Base-by-base conservation (phyloP, 306 rosid species). In the Hylodesmum podocarpum region DNA sequence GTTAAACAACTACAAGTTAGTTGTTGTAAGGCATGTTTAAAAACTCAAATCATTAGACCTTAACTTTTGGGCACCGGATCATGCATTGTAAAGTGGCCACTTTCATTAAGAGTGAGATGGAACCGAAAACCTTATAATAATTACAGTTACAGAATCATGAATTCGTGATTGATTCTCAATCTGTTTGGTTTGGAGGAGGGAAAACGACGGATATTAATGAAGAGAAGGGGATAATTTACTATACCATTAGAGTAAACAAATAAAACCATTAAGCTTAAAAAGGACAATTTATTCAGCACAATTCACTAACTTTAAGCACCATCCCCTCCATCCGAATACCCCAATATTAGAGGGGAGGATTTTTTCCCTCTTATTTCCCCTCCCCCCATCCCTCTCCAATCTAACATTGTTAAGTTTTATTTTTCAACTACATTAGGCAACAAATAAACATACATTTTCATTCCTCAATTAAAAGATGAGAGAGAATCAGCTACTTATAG, bases 51-150 rank as follows among this genome's bases (percentile, higher is more conserved):
- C 34, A 43, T 43, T 28, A 46, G 21, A 24, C 25, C 43, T 19
- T 9, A 37, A 33, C 51, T 49, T 29, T 34, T 27, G 51, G 11
- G 15, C 51, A 12, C 24, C 8, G 11, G 44, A 14, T 39, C 66
- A 72, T 40, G 22, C 68, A 51, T 73, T 66, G 7, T 41, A 72
- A 41, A 39, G 63, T 14, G 73, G 40, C 15, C 24, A 72, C 21
- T 40, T 63, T 51, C 33, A 47, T 58, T 65, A 58, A 67, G 59
- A 36, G 46, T 49, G 58, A 59, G 18, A 37, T 15, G 31, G 25
- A 73, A 66, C 53, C 71, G 33, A 46, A 73, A 73, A 29, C 72
- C 66, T 47, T 47, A 28, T 31, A 27, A 47, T 4, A 50, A 59
- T 59, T 72, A 68, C 40, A 59, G 33, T 28, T 68, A 58, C 63